Evolutionary conservation across 148 eudicot species (phyloP).

Genomic region (Simmondsia chinensis): DNA sequence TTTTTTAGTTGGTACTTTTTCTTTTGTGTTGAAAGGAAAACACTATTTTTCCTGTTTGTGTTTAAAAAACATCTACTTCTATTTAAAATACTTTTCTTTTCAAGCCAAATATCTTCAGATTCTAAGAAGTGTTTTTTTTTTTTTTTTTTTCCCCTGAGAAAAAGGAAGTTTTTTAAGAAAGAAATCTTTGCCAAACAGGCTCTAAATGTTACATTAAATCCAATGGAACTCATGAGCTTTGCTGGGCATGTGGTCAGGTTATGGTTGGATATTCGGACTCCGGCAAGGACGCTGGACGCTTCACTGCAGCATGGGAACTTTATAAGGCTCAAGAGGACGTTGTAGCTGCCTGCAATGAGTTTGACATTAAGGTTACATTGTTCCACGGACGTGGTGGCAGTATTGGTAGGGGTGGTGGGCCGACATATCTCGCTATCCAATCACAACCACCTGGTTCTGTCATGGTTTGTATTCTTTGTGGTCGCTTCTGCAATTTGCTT

Average conservation of each 20-base stretch:
- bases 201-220: too few relatives aligned
- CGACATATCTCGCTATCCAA: constrained; percentile 86
- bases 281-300: constrained; percentile 95
- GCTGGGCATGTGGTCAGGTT: constrained; percentile 38
- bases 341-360: constrained; percentile 82
- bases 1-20: too few relatives aligned
- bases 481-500: background rate
- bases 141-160: too few relatives aligned
- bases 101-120: too few relatives aligned
- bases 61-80: too few relatives aligned
- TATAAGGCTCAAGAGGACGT: constrained; percentile 94
- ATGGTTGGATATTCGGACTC: constrained; percentile 97
- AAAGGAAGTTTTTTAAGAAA: too few relatives aligned
- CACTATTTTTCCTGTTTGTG: too few relatives aligned
- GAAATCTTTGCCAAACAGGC: too few relatives aligned
- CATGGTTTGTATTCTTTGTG: constrained; percentile 35
- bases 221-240: constrained; percentile 2
- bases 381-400: constrained; percentile 97
- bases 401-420: constrained; percentile 94
- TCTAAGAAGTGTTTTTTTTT: too few relatives aligned
- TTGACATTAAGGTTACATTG: constrained; percentile 67
- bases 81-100: too few relatives aligned
- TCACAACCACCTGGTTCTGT: constrained; percentile 97
- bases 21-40: too few relatives aligned
- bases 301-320: constrained; percentile 92